These are phyloP conservation scores for Catharanthus roseus DNA, from an alignment of 257 asterid genomes.

Conservation along the genomic window DNA sequence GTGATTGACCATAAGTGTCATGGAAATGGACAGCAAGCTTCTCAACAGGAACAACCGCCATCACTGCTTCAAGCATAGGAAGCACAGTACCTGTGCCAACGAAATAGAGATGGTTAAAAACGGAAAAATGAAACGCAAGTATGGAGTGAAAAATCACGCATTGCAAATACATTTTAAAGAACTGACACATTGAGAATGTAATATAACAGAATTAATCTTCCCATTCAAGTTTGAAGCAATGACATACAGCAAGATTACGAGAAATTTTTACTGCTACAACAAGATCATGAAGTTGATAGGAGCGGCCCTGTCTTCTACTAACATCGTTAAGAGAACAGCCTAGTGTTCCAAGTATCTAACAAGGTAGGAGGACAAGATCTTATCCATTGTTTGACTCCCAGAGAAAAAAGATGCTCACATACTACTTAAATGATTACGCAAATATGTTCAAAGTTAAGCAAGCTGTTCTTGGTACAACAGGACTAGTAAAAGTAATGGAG, in stretches of 20 bases:
- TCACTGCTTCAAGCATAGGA: slow-evolving; percentile 92
- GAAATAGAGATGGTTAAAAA: slow-evolving; percentile 8
- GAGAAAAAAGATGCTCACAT: background rate
- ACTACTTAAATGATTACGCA: background rate
- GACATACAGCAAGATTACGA: background rate
- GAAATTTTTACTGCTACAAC: background rate
- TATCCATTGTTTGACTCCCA: background rate
- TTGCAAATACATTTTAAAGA: background rate
- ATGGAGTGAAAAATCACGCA: background rate
- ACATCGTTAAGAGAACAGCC: background rate
- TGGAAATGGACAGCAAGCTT: slow-evolving; percentile 92
- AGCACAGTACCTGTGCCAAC: slow-evolving; percentile 52
- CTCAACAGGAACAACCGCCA: slow-evolving; percentile 79
- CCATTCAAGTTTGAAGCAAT: background rate
- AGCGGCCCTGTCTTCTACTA: background rate
- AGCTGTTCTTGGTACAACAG: background rate
- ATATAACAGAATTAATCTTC: background rate
- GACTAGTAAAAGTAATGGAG: background rate
- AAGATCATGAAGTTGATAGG: background rate
- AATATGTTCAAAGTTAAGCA: background rate
- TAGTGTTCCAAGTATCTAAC: background rate
- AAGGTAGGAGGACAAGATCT: background rate
- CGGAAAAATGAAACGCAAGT: background rate
- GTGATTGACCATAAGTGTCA: slow-evolving; percentile 88
- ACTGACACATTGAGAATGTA: background rate